phyloP scores from a whole-genome alignment of 169 alveolate species.

The Plasmodium reichenowi region DNA sequence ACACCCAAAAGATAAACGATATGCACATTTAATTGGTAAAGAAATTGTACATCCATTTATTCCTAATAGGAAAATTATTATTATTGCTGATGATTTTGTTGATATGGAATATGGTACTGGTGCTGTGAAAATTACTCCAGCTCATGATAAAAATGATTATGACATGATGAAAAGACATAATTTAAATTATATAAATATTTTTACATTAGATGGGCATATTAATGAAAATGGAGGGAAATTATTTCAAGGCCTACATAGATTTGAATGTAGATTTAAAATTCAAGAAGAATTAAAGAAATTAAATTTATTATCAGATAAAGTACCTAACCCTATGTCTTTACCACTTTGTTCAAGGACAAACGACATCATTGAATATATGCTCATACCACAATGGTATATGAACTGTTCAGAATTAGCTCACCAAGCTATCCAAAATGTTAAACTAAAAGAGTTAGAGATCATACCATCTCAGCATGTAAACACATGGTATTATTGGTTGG shows the following conservation, averaged over 20 bases:
- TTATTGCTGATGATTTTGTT: conserved; percentile 97
- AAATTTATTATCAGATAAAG: conserved; percentile 90
- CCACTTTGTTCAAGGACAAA: conserved; percentile 98
- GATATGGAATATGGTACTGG: conserved; percentile 99
- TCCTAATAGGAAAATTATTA: conserved; percentile 93
- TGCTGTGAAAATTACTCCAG: conserved; percentile 99
- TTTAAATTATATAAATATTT: conserved; percentile 92
- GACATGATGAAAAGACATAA: conserved; percentile 97
- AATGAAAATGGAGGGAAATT: conserved; percentile 95
- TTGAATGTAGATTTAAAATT: conserved; percentile 94
- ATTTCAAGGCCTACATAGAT: conserved; percentile 96
- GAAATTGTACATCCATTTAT: conserved; percentile 98
- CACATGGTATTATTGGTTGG: conserved; percentile 98
- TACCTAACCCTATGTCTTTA: conserved; percentile 95
- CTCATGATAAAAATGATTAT: conserved; percentile 99
- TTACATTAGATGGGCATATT: conserved; percentile 96
- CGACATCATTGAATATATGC: conserved; percentile 98
- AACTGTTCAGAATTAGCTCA: conserved; percentile 96
- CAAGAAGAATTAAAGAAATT: conserved; percentile 93
- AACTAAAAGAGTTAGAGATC: conserved; percentile 92
- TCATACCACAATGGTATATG: conserved; percentile 99
- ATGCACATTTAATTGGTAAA: conserved; percentile 94
- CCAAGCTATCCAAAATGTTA: conserved; percentile 94
- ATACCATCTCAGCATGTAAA: conserved; percentile 95
- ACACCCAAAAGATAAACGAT: conserved; percentile 98